These are phyloP conservation scores for Ogataea sp. DNA, from an alignment of 805 yeast species.

Conservation along the genomic window DNA sequence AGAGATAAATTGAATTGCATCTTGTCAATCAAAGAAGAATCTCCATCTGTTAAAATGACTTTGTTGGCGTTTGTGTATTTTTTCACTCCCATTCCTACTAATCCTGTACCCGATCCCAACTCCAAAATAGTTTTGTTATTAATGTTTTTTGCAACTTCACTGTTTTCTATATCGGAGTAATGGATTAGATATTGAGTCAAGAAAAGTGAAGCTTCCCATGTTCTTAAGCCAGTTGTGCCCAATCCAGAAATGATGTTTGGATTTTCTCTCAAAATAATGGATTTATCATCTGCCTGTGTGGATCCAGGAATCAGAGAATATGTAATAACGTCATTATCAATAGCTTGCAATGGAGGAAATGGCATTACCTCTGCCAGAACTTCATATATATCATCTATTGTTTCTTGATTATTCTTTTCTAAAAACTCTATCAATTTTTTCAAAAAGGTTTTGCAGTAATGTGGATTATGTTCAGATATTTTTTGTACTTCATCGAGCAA, in stretches of 20 bases:
- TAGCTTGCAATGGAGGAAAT: slow-evolving; percentile 26
- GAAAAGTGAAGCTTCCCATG: slow-evolving; percentile 89
- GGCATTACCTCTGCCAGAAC: slow-evolving; percentile 27
- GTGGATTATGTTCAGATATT: slow-evolving; percentile 33
- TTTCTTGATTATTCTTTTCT: slow-evolving; percentile 22
- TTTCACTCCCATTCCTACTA: slow-evolving; percentile 48
- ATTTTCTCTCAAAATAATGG: slow-evolving; percentile 41
- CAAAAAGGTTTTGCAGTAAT: slow-evolving; percentile 41
- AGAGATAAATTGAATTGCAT: slow-evolving; percentile 34
- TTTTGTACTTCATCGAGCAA: slow-evolving; percentile 13
- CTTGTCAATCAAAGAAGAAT: slow-evolving; percentile 42
- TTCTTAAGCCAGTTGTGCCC: slow-evolving; percentile 86
- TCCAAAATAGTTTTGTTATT: slow-evolving; percentile 41
- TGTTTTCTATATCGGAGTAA: not conserved
- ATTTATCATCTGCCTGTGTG: slow-evolving; percentile 2
- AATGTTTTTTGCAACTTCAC: not conserved
- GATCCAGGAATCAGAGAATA: slow-evolving; percentile 23
- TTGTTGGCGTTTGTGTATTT: slow-evolving; percentile 14
- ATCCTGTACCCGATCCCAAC: slow-evolving; percentile 86
- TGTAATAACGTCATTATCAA: slow-evolving; percentile 29
- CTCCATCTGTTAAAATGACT: slow-evolving; percentile 62
- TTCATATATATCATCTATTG: slow-evolving; percentile 38
- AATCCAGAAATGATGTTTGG: slow-evolving; percentile 58
- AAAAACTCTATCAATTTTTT: slow-evolving; percentile 29
- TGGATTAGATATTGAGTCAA: slow-evolving; percentile 43